These are phyloP conservation scores for Colletotrichum filicis DNA, from an alignment of 2,329 filamentous ascomycete genomes.

Conservation along the genomic window DNA sequence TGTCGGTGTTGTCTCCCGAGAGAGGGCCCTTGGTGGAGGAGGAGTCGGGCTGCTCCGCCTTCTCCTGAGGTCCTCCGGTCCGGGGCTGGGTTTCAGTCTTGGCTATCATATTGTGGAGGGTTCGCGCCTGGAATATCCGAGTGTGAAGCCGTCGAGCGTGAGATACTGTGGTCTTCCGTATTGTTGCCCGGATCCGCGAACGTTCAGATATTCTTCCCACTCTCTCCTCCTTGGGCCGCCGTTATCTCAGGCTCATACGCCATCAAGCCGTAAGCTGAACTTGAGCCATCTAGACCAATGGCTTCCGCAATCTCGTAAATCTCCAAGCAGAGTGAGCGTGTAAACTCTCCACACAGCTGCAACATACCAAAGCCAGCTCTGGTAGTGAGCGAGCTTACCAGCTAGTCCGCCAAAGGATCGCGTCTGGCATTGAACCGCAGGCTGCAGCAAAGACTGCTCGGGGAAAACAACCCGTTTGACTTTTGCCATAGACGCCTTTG, in stretches of 20 bases:
- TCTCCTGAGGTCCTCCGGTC: neutral
- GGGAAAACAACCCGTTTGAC: too few relatives aligned
- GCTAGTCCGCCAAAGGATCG: too few relatives aligned
- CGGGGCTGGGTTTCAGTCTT: neutral
- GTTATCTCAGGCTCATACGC: neutral
- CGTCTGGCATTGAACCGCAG: too few relatives aligned
- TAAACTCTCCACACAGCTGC: neutral
- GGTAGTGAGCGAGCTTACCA: neutral
- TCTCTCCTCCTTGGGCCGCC: too few relatives aligned
- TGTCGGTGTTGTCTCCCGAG: constrained; percentile 19
- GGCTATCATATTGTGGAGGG: neutral
- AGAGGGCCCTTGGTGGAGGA: constrained; percentile 9
- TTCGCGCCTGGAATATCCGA: neutral
- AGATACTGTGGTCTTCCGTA: neutral
- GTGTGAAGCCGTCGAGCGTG: too few relatives aligned
- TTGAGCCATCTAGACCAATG: neutral
- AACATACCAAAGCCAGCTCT: neutral
- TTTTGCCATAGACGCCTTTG: neutral
- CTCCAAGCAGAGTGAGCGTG: neutral
- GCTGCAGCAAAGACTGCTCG: too few relatives aligned
- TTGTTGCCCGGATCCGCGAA: too few relatives aligned
- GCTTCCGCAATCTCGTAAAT: neutral
- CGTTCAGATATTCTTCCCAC: neutral
- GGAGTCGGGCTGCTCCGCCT: constrained; percentile 4
- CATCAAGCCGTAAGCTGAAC: neutral